phyloP scores from a whole-genome alignment of 2,329 filamentous ascomycete genomes.

The Talaromyces pinophilus region DNA sequence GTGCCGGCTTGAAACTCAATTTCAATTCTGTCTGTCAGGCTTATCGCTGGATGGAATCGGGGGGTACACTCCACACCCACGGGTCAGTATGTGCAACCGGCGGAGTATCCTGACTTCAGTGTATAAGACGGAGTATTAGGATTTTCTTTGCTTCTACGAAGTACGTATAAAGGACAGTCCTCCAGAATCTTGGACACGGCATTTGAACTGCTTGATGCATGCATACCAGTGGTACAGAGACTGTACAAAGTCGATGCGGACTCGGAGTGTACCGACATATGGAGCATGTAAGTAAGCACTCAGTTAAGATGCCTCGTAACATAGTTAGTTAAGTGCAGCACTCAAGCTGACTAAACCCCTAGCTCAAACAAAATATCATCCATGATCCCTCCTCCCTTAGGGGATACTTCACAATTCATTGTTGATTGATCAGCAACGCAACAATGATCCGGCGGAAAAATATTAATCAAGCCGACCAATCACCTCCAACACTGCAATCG shows the following conservation, averaged over 20 bases:
- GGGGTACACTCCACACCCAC: neutral
- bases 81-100: neutral
- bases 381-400: neutral
- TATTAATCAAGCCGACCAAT: neutral
- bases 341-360: neutral
- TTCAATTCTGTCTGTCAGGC: neutral
- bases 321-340: neutral
- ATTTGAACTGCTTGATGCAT: neutral
- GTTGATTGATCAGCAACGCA: constrained; percentile 7
- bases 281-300: neutral
- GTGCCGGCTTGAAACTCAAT: neutral
- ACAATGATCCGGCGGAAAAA: neutral
- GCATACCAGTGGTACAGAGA: neutral
- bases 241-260: neutral
- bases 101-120: neutral
- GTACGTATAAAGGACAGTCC: too few relatives aligned
- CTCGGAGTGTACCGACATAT: neutral
- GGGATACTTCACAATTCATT: neutral
- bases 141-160: too few relatives aligned
- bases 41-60: neutral
- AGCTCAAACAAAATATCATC: too few relatives aligned
- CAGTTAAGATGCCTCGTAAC: neutral
- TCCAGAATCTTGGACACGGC: too few relatives aligned
- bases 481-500: neutral
- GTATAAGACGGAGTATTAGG: too few relatives aligned